Conservation (phyloP, 495 filamentous ascomycete genomes). For the Neurospora intermedia region DNA sequence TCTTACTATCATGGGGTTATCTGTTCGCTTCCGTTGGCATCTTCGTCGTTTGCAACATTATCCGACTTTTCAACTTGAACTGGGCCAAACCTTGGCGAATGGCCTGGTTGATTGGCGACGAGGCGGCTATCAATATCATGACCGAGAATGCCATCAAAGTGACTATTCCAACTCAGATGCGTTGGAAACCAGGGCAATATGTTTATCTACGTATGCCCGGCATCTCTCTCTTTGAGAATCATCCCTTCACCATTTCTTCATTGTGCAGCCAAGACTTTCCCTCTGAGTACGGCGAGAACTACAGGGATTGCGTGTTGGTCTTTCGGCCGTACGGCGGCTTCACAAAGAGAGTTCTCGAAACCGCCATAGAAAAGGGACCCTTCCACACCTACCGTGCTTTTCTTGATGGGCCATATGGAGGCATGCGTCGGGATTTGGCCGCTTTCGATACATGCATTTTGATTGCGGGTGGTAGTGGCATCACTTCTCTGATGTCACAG, state of each 20-base stretch:
- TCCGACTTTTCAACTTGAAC: slow-evolving; percentile 68
- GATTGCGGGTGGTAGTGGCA: slow-evolving; percentile 87
- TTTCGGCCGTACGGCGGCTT: slow-evolving; percentile 89
- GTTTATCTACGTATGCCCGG: slow-evolving; percentile 91
- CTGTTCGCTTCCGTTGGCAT: slow-evolving; percentile 74
- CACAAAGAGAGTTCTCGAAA: slow-evolving; percentile 66
- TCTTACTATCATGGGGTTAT: slow-evolving; percentile 83
- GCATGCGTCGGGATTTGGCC: slow-evolving; percentile 82
- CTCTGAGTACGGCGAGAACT: slow-evolving; percentile 75
- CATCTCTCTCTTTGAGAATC: slow-evolving; percentile 80
- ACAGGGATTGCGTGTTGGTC: slow-evolving; percentile 78
- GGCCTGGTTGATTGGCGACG: slow-evolving; percentile 77
- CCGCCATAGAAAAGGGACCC: slow-evolving; percentile 68
- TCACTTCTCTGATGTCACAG: slow-evolving; percentile 87
- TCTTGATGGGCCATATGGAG: slow-evolving; percentile 88
- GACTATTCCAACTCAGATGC: slow-evolving; percentile 84
- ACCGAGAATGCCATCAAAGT: slow-evolving; percentile 88
- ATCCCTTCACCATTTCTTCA: slow-evolving; percentile 92
- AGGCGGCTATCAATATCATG: slow-evolving; percentile 75
- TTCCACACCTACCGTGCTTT: slow-evolving; percentile 83
- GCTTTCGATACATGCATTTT: slow-evolving; percentile 89
- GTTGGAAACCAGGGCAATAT: slow-evolving; percentile 88
- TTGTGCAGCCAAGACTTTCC: slow-evolving; percentile 77
- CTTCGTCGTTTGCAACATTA: slow-evolving; percentile 55
- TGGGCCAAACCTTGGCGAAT: slow-evolving; percentile 74